Conservation (phyloP, 2,329 filamentous ascomycete genomes). For the Calonectria hongkongensis region DNA sequence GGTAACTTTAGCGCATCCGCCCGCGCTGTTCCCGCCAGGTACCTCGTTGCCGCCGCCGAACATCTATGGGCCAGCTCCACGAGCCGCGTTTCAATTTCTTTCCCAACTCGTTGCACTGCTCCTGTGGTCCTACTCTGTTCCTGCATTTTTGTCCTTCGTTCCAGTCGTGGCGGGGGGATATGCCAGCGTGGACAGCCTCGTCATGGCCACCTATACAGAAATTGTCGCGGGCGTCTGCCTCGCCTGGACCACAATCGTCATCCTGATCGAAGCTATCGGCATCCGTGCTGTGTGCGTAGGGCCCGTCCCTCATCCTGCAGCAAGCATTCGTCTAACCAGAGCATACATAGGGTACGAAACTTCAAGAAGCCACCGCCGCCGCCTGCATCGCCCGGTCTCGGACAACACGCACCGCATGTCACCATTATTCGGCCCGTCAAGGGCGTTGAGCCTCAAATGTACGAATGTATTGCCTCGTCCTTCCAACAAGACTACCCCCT, state of each 20-base stretch:
- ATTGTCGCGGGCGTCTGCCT: conserved; percentile 68
- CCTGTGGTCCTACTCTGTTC: background rate
- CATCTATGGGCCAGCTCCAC: conserved; percentile 28
- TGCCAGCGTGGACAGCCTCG: conserved; percentile 11
- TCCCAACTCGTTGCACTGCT: conserved; percentile 8
- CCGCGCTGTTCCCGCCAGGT: conserved; percentile 36
- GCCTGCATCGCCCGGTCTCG: conserved; percentile 71
- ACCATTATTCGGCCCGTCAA: conserved; percentile 96
- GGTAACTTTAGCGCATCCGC: conserved; percentile 29
- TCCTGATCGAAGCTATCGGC: conserved; percentile 74
- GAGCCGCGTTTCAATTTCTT: conserved; percentile 29
- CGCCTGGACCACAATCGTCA: conserved; percentile 71
- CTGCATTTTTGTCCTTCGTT: conserved; percentile 16
- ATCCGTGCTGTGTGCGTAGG: conserved; percentile 71
- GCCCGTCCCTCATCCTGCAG: background rate
- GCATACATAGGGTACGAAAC: conserved; percentile 67
- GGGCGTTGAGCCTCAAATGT: conserved; percentile 90
- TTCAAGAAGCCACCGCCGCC: conserved; percentile 70
- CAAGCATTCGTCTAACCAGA: conserved; percentile 29
- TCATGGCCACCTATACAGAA: conserved; percentile 59
- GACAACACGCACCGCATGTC: conserved; percentile 81
- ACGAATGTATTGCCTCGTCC: conserved; percentile 92
- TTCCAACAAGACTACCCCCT: conserved; percentile 88
- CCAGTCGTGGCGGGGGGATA: conserved; percentile 28
- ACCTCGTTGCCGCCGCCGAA: conserved; percentile 24